phyloP scores from a whole-genome alignment of 2,329 filamentous ascomycete genomes.

The Chaetomium sp. region DNA sequence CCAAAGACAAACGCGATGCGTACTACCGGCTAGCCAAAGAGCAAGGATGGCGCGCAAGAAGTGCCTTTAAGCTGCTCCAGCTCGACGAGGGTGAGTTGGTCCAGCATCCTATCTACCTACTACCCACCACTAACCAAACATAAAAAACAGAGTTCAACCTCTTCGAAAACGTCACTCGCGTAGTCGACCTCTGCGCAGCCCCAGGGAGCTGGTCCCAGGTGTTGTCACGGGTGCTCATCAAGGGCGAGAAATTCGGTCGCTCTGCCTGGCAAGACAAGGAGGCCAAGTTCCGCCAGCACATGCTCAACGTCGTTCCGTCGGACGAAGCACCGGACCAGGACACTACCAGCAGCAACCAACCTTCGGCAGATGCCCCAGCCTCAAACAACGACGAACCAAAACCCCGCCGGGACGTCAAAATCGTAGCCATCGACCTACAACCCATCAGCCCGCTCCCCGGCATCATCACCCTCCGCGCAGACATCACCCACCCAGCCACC shows the following conservation, averaged over 20 bases:
- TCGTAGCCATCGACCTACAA: constrained; percentile 92
- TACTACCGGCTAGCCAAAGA: constrained; percentile 98
- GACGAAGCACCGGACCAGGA: constrained; percentile 21
- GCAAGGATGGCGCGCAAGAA: constrained; percentile 94
- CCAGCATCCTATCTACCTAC: not conserved
- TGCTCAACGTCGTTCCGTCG: constrained; percentile 46
- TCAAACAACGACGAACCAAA: constrained; percentile 23
- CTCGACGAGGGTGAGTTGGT: constrained; percentile 63
- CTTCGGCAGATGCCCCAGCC: constrained; percentile 2
- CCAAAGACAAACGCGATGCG: constrained; percentile 96
- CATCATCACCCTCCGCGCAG: constrained; percentile 84
- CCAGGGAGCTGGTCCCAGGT: constrained; percentile 98
- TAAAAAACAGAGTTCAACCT: constrained; percentile 98
- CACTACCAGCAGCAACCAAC: constrained; percentile 6
- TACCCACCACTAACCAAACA: too few relatives aligned
- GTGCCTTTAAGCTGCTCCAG: constrained; percentile 94
- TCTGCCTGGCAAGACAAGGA: constrained; percentile 83
- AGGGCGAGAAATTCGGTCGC: constrained; percentile 83
- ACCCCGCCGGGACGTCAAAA: constrained; percentile 70
- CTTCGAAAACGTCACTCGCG: constrained; percentile 81
- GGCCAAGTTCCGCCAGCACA: constrained; percentile 55
- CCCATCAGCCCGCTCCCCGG: constrained; percentile 91
- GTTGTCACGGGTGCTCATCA: constrained; percentile 84
- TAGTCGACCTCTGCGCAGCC: constrained; percentile 92
- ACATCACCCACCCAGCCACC: constrained; percentile 95